Evolutionary conservation across 495 filamentous ascomycete species (phyloP).

Genomic region (Glarea lozoyensis): DNA sequence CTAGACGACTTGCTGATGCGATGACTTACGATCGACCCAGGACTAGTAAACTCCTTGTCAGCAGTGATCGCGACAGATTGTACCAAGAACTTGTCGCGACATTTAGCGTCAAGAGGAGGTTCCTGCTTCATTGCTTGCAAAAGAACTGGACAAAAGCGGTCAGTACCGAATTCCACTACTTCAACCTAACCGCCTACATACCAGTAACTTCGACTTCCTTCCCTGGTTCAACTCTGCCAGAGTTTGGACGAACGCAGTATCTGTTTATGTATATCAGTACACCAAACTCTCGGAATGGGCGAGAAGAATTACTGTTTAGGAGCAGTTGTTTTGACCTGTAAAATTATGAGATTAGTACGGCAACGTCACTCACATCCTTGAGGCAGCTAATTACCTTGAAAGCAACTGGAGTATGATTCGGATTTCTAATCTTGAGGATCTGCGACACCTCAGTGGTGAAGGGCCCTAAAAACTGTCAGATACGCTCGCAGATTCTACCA

Average conservation of each 20-base stretch:
- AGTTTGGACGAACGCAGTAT: constrained; percentile 97
- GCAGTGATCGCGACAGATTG: constrained; percentile 81
- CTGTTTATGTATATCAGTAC: constrained; percentile 36
- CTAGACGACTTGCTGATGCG: too few species aligned
- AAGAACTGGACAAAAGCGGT: constrained; percentile 52
- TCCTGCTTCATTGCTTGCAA: constrained; percentile 97
- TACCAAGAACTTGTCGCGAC: constrained; percentile 96
- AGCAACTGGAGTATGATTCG: constrained; percentile 68
- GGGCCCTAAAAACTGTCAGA: constrained; percentile 55
- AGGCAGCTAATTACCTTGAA: constrained; percentile 99
- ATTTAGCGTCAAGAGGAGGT: constrained; percentile 74
- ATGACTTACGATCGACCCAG: constrained; percentile 78
- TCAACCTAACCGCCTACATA: constrained; percentile 31
- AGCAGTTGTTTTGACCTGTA: constrained; percentile 94
- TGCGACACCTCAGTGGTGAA: constrained; percentile 89
- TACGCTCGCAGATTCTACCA: constrained; percentile 17
- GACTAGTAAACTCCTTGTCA: constrained; percentile 73
- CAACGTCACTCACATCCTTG: too few species aligned
- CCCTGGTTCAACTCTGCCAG: constrained; percentile 84
- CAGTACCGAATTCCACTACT: background rate
- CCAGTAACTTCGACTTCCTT: constrained; percentile 87
- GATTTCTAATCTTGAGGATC: constrained; percentile 72
- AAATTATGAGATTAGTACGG: background rate
- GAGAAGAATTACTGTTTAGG: constrained; percentile 95
- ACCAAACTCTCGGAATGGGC: too few species aligned